phyloP scores from a whole-genome alignment of 2,329 filamentous ascomycete genomes.

The Aspergillus sergii region DNA sequence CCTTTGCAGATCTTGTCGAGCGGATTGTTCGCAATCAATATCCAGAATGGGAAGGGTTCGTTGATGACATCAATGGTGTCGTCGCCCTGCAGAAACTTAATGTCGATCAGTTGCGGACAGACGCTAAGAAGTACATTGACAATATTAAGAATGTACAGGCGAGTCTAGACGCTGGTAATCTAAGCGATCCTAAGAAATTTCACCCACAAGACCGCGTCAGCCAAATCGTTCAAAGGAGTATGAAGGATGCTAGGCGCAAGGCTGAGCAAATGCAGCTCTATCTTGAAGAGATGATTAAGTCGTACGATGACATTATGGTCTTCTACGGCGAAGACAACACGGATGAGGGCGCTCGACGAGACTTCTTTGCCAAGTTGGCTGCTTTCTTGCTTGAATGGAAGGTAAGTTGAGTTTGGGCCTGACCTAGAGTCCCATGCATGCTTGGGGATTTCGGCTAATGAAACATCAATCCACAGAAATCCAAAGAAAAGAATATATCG shows the following conservation, averaged over 20 bases:
- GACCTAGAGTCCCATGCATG: not conserved
- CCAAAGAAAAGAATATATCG: conserved; percentile 83
- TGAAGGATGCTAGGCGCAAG: conserved; percentile 96
- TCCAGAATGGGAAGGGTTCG: conserved; percentile 89
- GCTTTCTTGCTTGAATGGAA: conserved; percentile 92
- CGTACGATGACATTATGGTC: conserved; percentile 92
- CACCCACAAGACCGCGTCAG: conserved; percentile 95
- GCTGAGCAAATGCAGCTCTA: conserved; percentile 94
- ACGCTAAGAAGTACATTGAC: conserved; percentile 90
- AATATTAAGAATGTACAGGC: conserved; percentile 93
- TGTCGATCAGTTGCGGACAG: conserved; percentile 83
- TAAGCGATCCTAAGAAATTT: conserved; percentile 96
- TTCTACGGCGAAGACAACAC: conserved; percentile 94
- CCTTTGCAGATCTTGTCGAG: conserved; percentile 92
- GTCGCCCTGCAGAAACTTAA: conserved; percentile 85
- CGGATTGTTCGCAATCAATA: conserved; percentile 96
- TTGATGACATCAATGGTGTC: conserved; percentile 80
- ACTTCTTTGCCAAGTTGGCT: conserved; percentile 94
- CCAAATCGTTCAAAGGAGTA: conserved; percentile 84
- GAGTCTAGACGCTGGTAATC: conserved; percentile 87
- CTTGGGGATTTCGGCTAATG: conserved; percentile 1
- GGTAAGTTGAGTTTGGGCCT: conserved; percentile 45
- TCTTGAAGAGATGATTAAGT: conserved; percentile 86
- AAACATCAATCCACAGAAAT: conserved; percentile 61
- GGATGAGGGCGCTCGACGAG: conserved; percentile 89